Percentiles rank a stretch among this genome's conserved stretches.
Evolutionary conservation across 768 basidiomycete species (phyloP).

Genomic region (Podaxis sp.): DNA sequence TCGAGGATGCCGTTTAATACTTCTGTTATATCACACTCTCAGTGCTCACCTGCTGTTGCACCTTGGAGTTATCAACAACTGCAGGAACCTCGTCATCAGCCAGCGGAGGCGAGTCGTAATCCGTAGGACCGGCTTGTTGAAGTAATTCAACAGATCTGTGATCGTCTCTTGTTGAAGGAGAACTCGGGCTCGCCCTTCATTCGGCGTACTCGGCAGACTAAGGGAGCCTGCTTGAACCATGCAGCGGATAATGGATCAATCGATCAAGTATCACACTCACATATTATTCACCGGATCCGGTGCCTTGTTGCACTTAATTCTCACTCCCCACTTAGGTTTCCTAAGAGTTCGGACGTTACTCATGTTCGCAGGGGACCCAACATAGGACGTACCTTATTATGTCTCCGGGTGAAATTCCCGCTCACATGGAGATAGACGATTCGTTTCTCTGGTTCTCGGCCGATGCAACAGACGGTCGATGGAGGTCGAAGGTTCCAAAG

Average conservation of each 20-base stretch:
- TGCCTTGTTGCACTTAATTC: slow-evolving; percentile 31
- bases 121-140: slow-evolving; percentile 23
- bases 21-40: no score
- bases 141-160: slow-evolving; percentile 25
- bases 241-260: background rate
- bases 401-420: background rate
- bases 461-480: slow-evolving; percentile 18
- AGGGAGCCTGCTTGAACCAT: background rate
- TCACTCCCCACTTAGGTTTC: slow-evolving; percentile 35
- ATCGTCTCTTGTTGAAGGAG: slow-evolving; percentile 30
- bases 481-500: slow-evolving; percentile 29
- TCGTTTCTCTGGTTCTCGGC: no score
- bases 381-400: slow-evolving; percentile 19
- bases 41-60: slow-evolving; percentile 16
- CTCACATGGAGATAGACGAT: background rate
- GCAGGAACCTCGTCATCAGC: background rate
- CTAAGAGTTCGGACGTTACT: slow-evolving; percentile 13
- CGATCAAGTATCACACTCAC: slow-evolving; percentile 18
- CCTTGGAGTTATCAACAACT: slow-evolving; percentile 19
- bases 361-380: slow-evolving; percentile 20
- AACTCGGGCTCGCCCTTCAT: no score
- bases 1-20: background rate
- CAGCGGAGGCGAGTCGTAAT: background rate
- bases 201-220: no score
- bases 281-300: slow-evolving; percentile 24